These are phyloP conservation scores for Diaporthe sp. DNA, from an alignment of 2,329 filamentous ascomycete genomes.

Conservation along the genomic window DNA sequence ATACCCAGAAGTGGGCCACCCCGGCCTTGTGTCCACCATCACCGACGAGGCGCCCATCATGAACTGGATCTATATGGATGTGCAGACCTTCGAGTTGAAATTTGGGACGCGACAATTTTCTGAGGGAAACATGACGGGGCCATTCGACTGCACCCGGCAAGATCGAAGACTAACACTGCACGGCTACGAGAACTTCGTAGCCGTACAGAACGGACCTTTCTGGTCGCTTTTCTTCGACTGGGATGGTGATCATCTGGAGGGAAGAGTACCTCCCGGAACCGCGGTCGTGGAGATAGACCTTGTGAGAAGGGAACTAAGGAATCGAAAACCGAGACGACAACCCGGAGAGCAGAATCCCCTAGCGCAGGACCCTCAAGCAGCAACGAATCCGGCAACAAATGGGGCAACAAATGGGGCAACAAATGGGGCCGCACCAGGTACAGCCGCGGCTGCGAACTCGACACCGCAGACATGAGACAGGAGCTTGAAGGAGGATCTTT, in stretches of 20 bases:
- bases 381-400: background rate
- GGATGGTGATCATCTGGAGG: slow-evolving; percentile 58
- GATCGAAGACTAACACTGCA: slow-evolving; percentile 63
- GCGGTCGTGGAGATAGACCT: slow-evolving; percentile 69
- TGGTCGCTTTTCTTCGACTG: slow-evolving; percentile 63
- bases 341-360: slow-evolving; percentile 10
- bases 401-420: background rate
- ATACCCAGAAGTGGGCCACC: slow-evolving; percentile 62
- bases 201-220: slow-evolving; percentile 58
- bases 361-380: slow-evolving; percentile 6
- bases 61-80: slow-evolving; percentile 64
- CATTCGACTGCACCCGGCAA: slow-evolving; percentile 65
- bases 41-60: slow-evolving; percentile 61
- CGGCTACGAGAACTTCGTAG: slow-evolving; percentile 63
- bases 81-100: slow-evolving; percentile 58
- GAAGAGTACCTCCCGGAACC: slow-evolving; percentile 60
- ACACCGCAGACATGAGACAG: background rate
- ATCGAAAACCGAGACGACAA: slow-evolving; percentile 16
- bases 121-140: slow-evolving; percentile 59
- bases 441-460: background rate
- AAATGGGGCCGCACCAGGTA: background rate
- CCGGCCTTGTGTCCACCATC: slow-evolving; percentile 62
- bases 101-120: slow-evolving; percentile 59
- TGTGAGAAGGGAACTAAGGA: slow-evolving; percentile 59
- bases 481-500: background rate